Evolutionary conservation across 2,329 filamentous ascomycete species (phyloP), one percentile per base, ranked within the genome.

Genomic region (Pseudogymnoascus sp.): DNA sequence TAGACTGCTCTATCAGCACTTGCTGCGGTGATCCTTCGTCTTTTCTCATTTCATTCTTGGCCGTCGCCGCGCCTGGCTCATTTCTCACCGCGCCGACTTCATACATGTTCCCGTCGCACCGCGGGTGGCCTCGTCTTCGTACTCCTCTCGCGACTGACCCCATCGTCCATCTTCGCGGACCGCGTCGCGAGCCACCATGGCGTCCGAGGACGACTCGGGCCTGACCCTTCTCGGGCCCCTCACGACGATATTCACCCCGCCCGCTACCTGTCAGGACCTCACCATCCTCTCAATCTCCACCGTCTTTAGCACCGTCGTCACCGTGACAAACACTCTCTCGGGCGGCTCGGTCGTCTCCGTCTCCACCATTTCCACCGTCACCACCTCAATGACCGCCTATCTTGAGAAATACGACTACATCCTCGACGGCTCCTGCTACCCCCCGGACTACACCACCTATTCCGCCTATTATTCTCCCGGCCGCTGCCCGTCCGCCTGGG

Each of bases 241-340:
- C 10, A 68, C 62, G 4, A 63, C 63, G 21, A 64, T 67, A 13
- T 68, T 62, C 31, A 64, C 53, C 10, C 65, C 66, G 6, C 66
- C 66, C 1, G 38, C 61, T 1, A 65, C 62, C 57, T 68, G 66
- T 33, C 63, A 11, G 4, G 47, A 53, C n/a, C 47, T 53, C 47
- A 53, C 47, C 15, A 26, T 53, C 47, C 26, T 68, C 3, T 59
- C 60, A 23, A 67, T 61, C 21, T 21, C 23, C 19, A 65, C 64
- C 3, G 40, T 35, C 23, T 23, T 28, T 2, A 60, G 28, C 2
- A 31, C 11, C 11, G 50, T n/a, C 0, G 62, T 62, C 35, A 62
- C 38, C 5, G 65, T 62, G 5, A 67, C 62, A 21, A 65, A 63
- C 36, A 64, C 65, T n/a, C 62, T 64, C 28, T 64, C 61, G 40